Percentiles rank a stretch among this genome's conserved stretches.
These are phyloP conservation scores for Centrapalus pauciflorus DNA, from an alignment of 129 eudicot species.

Conservation along the genomic window DNA sequence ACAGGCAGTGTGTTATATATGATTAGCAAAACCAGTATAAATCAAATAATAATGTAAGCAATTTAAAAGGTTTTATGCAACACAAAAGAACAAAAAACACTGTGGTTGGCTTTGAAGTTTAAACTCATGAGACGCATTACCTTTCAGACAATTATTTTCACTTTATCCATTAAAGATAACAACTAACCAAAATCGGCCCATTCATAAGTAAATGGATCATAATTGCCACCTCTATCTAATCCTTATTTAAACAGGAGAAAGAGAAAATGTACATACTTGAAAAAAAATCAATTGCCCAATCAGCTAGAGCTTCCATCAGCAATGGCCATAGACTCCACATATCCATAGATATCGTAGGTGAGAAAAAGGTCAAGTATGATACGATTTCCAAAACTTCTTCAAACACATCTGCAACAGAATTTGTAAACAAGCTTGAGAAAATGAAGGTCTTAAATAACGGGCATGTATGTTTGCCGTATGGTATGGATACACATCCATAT, in stretches of 20 bases:
- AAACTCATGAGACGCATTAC: too few species aligned
- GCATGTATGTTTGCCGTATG: neutral
- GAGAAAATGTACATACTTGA: slow-evolving; percentile 50
- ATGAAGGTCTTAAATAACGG: neutral
- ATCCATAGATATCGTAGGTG: slow-evolving; percentile 88
- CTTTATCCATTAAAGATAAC: too few species aligned
- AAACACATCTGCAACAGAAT: slow-evolving; percentile 66
- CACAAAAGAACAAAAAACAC: too few species aligned
- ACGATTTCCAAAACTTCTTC: slow-evolving; percentile 95
- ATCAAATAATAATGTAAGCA: too few species aligned
- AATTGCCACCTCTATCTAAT: too few species aligned
- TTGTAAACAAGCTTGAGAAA: slow-evolving; percentile 8
- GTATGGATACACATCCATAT: neutral
- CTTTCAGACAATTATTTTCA: too few species aligned
- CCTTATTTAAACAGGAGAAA: neutral
- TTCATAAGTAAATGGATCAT: too few species aligned
- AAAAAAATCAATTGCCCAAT: slow-evolving; percentile 97
- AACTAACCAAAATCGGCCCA: too few species aligned
- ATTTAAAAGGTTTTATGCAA: too few species aligned
- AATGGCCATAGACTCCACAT: slow-evolving; percentile 99
- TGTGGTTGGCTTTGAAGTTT: too few species aligned
- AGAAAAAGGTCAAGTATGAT: slow-evolving; percentile 92
- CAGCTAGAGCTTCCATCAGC: slow-evolving; percentile 79
- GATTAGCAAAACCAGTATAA: too few species aligned
- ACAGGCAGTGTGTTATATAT: too few species aligned